phyloP scores from a whole-genome alignment of 176 grass and related monocot species.

The Oryza nivara region DNA sequence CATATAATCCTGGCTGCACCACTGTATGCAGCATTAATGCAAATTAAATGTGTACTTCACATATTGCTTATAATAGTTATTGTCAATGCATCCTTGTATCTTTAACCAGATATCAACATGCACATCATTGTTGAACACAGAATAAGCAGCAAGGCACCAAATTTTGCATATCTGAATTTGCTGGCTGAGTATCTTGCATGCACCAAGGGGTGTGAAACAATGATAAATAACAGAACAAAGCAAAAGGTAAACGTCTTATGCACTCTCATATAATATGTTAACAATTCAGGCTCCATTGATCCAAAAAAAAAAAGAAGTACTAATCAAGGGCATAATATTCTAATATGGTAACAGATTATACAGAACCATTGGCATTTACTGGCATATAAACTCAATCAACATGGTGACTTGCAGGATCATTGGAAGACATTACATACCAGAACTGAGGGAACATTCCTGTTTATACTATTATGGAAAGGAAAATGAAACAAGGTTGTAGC shows the following conservation, averaged over 20 bases:
- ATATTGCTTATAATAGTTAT: neutral
- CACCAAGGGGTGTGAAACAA: neutral
- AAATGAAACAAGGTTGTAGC: neutral
- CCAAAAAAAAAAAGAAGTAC: neutral
- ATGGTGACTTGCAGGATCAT: neutral
- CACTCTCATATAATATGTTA: neutral
- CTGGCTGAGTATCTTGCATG: neutral
- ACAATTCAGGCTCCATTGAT: neutral
- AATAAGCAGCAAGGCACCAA: slow-evolving; percentile 1
- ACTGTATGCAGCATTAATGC: neutral
- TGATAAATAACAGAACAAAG: neutral
- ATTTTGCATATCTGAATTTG: neutral
- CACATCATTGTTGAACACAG: neutral
- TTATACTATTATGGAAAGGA: neutral
- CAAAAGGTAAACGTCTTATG: neutral
- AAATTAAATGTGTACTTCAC: neutral
- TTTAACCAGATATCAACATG: neutral
- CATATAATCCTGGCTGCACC: neutral
- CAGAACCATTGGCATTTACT: neutral
- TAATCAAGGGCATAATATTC: neutral
- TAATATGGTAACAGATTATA: neutral
- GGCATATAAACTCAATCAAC: slow-evolving; percentile 8
- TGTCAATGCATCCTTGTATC: neutral
- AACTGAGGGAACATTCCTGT: neutral
- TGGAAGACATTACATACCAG: neutral